A percentile compares a stretch with the other conserved stretches of the same genome.
Evolutionary conservation across 257 asterid genomes (phyloP).

Genomic region (Jacaranda copaia): DNA sequence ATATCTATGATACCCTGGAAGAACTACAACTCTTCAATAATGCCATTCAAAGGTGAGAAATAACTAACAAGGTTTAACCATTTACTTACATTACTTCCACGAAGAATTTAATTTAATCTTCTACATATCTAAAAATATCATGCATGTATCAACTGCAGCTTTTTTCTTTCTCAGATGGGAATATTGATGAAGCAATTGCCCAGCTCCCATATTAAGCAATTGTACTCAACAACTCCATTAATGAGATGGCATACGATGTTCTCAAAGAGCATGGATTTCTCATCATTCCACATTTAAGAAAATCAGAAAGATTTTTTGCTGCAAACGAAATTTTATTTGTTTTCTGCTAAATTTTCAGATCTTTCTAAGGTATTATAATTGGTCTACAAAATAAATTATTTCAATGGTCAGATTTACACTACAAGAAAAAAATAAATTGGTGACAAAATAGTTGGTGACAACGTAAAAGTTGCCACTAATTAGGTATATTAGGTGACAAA

Average conservation of each 20-base stretch:
- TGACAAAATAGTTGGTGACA: no score
- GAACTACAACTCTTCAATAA: conserved; percentile 49
- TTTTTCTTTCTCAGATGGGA: conserved; percentile 40
- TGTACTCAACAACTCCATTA: neutral
- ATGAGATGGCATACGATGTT: conserved; percentile 33
- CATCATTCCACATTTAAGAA: conserved; percentile 18
- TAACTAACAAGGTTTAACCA: no score
- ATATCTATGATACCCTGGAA: conserved; percentile 47
- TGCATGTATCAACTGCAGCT: neutral
- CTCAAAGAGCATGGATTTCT: conserved; percentile 36
- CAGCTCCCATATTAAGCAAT: neutral
- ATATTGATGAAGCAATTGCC: conserved; percentile 17
- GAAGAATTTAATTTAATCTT: no score
- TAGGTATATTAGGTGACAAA: no score
- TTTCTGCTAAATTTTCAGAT: neutral
- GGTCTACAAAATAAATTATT: neutral
- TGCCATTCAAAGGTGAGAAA: conserved; percentile 44
- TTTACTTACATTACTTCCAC: no score
- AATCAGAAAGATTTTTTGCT: neutral
- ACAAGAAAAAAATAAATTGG: no score
- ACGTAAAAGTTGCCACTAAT: no score
- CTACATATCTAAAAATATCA: no score
- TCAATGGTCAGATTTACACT: conserved; percentile 40
- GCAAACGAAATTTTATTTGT: neutral
- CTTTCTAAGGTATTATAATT: neutral